Evolutionary conservation across 2,329 filamentous ascomycete species (phyloP).

Genomic region (Kalaharituber pfeilii): DNA sequence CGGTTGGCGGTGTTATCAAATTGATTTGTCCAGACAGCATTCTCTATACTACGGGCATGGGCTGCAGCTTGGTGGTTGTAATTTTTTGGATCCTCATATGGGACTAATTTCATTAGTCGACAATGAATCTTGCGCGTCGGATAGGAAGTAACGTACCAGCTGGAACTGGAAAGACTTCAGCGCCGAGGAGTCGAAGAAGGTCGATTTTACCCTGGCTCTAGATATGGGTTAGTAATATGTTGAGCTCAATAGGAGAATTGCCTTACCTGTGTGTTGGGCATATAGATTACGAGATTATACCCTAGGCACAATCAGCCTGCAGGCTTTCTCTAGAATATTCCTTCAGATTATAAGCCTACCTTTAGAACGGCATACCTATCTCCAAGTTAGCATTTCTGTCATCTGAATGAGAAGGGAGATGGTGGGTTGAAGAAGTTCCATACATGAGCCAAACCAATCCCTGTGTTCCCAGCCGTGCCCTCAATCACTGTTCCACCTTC

Average conservation of each 20-base stretch:
- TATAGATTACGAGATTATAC: constrained; percentile 95
- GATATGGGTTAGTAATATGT: background rate
- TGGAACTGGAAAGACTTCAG: constrained; percentile 89
- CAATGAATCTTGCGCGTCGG: background rate
- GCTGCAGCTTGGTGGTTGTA: constrained; percentile 92
- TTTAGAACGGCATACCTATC: constrained; percentile 67
- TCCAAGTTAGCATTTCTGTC: too few species aligned
- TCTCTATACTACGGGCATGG: constrained; percentile 59
- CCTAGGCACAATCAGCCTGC: constrained; percentile 5
- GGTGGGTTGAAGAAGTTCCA: too few species aligned
- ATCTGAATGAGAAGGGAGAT: too few species aligned
- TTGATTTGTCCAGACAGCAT: constrained; percentile 97
- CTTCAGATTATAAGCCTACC: too few species aligned
- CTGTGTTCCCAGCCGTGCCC: constrained; percentile 93
- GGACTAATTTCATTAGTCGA: constrained; percentile 35
- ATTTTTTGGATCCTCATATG: constrained; percentile 87
- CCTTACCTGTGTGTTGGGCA: constrained; percentile 86
- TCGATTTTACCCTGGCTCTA: constrained; percentile 75
- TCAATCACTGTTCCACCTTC: constrained; percentile 90
- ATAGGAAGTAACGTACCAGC: constrained; percentile 31
- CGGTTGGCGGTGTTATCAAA: constrained; percentile 95
- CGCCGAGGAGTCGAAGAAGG: constrained; percentile 71
- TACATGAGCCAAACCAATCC: constrained; percentile 95
- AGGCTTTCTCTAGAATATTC: too few species aligned
- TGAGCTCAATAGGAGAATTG: background rate